Evolutionary conservation across 2,329 filamentous ascomycete genomes (phyloP).

Genomic region (Monilinia fructigena): DNA sequence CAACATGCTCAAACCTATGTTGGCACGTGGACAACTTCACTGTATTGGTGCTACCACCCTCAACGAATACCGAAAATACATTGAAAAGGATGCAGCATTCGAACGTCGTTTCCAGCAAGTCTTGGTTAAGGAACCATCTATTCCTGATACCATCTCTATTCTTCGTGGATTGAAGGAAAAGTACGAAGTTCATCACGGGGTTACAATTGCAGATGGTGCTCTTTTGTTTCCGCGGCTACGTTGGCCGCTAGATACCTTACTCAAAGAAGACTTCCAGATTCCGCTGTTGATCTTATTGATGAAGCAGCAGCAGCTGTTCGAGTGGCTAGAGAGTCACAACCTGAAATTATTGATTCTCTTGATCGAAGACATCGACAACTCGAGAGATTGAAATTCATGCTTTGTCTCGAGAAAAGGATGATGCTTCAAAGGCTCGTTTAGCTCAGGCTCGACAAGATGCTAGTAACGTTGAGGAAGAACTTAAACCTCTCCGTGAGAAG

Average conservation of each 20-base stretch:
- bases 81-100: slow-evolving; percentile 97
- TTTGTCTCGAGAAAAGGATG: slow-evolving; percentile 88
- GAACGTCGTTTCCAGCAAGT: slow-evolving; percentile 99
- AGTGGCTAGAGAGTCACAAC: slow-evolving; percentile 93
- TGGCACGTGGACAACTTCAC: slow-evolving; percentile 92
- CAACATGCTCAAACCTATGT: slow-evolving; percentile 96
- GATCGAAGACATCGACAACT: slow-evolving; percentile 88
- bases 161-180: slow-evolving; percentile 97
- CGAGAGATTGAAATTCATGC: slow-evolving; percentile 98
- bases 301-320: slow-evolving; percentile 96
- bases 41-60: slow-evolving; percentile 97
- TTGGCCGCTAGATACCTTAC: slow-evolving; percentile 93
- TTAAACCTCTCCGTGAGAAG: slow-evolving; percentile 88
- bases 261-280: slow-evolving; percentile 85
- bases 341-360: slow-evolving; percentile 90
- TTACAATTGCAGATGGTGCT: slow-evolving; percentile 91
- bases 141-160: slow-evolving; percentile 91
- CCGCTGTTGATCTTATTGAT: slow-evolving; percentile 93
- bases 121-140: slow-evolving; percentile 87
- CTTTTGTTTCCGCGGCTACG: slow-evolving; percentile 88
- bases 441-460: slow-evolving; percentile 83
- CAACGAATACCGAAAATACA: slow-evolving; percentile 95
- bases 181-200: slow-evolving; percentile 97
- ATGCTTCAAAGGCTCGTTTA: slow-evolving; percentile 82
- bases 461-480: slow-evolving; percentile 89